phyloP scores from a whole-genome alignment of 2,329 filamentous ascomycete genomes.

The Alternaria triticina region DNA sequence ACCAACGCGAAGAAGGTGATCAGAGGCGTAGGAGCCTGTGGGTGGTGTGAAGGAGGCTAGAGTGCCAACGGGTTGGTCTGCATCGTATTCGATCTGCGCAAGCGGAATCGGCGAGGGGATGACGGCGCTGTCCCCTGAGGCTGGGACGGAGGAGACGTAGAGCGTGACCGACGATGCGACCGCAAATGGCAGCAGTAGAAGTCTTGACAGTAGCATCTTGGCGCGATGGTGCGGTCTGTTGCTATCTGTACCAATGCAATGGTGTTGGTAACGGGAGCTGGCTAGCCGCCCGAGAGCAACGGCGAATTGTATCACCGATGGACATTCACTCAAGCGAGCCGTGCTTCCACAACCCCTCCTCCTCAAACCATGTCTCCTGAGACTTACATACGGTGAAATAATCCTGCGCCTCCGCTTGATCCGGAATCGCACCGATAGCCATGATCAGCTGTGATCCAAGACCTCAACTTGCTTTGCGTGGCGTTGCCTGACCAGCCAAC shows the following conservation, averaged over 20 bases:
- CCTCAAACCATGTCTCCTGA: not conserved
- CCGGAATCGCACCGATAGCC: constrained; percentile 9
- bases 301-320: constrained; percentile 24
- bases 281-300: constrained; percentile 5
- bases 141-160: constrained; percentile 77
- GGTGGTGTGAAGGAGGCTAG: constrained; percentile 47
- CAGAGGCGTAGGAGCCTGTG: constrained; percentile 38
- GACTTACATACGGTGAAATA: not conserved
- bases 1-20: constrained; percentile 53
- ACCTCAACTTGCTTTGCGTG: constrained; percentile 25
- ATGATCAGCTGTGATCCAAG: constrained; percentile 11
- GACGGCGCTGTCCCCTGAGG: constrained; percentile 61
- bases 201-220: constrained; percentile 47
- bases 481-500: constrained; percentile 25
- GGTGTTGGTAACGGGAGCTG: constrained; percentile 17
- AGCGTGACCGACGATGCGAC: constrained; percentile 47
- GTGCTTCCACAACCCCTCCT: not conserved
- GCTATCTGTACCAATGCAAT: constrained; percentile 3
- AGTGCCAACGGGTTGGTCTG: constrained; percentile 45
- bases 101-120: constrained; percentile 49
- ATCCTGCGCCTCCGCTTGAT: constrained; percentile 7
- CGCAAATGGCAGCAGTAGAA: constrained; percentile 47
- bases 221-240: constrained; percentile 3
- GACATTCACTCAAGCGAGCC: constrained; percentile 10
- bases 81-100: constrained; percentile 53